Percentiles rank a stretch among this genome's conserved stretches.
Evolutionary conservation across 208 protist genomes (phyloP).

Genomic region (Leishmania arabica): DNA sequence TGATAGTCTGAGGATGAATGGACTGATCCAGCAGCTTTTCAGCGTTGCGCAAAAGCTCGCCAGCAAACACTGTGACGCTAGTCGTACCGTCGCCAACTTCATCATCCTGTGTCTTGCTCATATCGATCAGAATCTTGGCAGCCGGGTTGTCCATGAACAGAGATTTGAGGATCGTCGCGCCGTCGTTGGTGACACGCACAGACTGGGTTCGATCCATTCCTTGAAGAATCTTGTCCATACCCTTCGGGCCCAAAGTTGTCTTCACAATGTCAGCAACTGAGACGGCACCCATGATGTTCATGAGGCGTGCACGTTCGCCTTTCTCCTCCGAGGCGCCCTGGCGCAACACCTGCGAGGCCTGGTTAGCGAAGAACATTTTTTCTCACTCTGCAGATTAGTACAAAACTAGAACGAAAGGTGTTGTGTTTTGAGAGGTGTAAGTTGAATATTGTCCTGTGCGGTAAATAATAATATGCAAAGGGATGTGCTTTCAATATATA

Average conservation of each 20-base stretch:
- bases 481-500: not conserved
- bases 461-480: conserved; percentile 24
- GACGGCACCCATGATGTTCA: conserved; percentile 92
- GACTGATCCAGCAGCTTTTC: conserved; percentile 97
- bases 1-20: conserved; percentile 99
- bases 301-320: conserved; percentile 91
- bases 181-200: conserved; percentile 99
- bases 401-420: conserved; percentile 9
- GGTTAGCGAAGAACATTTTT: conserved; percentile 80
- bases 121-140: conserved; percentile 99
- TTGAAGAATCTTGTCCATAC: conserved; percentile 98
- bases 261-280: conserved; percentile 98
- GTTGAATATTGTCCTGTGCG: conserved; percentile 2
- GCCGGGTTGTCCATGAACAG: conserved; percentile 99
- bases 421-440: not conserved
- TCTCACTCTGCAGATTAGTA: not conserved
- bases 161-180: conserved; percentile 99
- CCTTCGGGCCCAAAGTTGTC: conserved; percentile 99
- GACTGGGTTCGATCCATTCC: conserved; percentile 74
- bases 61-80: conserved; percentile 98
- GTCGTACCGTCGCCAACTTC: conserved; percentile 99
- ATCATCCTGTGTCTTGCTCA: conserved; percentile 99
- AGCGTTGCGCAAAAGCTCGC: conserved; percentile 99
- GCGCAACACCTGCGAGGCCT: conserved; percentile 80
- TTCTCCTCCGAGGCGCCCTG: conserved; percentile 92